Conservation (phyloP, 495 filamentous ascomycete species). For the Massariosphaeria phaeospora region DNA sequence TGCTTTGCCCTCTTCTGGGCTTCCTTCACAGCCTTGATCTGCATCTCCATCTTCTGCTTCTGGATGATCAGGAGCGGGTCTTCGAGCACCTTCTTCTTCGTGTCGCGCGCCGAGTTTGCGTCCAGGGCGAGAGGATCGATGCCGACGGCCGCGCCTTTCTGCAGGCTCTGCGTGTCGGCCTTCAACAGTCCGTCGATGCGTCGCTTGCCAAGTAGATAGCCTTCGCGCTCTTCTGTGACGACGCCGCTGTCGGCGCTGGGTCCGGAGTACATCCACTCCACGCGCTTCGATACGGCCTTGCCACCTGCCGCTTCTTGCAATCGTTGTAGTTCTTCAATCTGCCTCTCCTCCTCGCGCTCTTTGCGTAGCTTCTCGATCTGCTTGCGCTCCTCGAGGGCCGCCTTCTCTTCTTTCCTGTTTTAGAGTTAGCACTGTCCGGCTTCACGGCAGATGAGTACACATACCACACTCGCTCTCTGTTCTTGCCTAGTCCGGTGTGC, state of each 20-base stretch:
- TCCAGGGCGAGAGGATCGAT: slow-evolving; percentile 45
- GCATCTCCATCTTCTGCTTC: slow-evolving; percentile 83
- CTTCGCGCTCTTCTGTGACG: slow-evolving; percentile 88
- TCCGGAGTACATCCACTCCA: slow-evolving; percentile 97
- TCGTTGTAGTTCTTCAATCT: slow-evolving; percentile 83
- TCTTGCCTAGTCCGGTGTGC: slow-evolving; percentile 59
- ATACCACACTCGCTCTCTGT: slow-evolving; percentile 80
- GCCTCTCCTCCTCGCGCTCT: slow-evolving; percentile 89
- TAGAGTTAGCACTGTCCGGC: too few relatives aligned
- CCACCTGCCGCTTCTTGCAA: slow-evolving; percentile 88
- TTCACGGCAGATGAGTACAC: too few relatives aligned
- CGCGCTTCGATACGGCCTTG: slow-evolving; percentile 63
- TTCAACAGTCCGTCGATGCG: slow-evolving; percentile 79
- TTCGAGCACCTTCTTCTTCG: slow-evolving; percentile 74
- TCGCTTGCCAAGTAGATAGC: slow-evolving; percentile 86
- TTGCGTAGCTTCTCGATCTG: slow-evolving; percentile 79
- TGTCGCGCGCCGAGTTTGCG: slow-evolving; percentile 66
- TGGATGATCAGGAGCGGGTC: slow-evolving; percentile 91
- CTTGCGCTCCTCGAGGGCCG: slow-evolving; percentile 93
- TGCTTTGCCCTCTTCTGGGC: slow-evolving; percentile 46
- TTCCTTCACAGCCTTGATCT: slow-evolving; percentile 69
- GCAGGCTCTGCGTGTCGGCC: slow-evolving; percentile 66
- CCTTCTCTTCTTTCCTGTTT: slow-evolving; percentile 81
- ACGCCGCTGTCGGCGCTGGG: slow-evolving; percentile 73
- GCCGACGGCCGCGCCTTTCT: slow-evolving; percentile 69